Percentiles rank a stretch among this genome's conserved stretches.
Evolutionary conservation across 306 rosid genomes (phyloP).

Genomic region (Glycine latifolia): DNA sequence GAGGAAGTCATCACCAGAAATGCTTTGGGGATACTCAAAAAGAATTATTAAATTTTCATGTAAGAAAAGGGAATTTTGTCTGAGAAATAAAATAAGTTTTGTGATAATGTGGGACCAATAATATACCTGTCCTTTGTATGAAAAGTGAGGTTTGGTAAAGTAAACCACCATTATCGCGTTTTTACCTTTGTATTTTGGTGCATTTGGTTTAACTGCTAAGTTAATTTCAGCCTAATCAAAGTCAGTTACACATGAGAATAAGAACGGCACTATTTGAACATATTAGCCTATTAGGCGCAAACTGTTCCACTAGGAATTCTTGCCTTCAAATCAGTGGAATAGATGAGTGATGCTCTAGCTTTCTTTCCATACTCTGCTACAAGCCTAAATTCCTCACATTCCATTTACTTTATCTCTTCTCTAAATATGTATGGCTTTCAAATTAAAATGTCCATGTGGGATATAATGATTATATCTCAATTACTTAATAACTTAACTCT

Average conservation of each 20-base stretch:
- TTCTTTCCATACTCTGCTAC: not conserved
- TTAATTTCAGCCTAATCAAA: too few relatives aligned
- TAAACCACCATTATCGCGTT: constrained; percentile 39
- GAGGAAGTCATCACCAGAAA: constrained; percentile 73
- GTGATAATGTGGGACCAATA: constrained; percentile 54
- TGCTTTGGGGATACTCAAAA: constrained; percentile 79
- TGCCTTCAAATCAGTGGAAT: too few relatives aligned
- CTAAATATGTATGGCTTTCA: not conserved
- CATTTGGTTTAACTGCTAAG: constrained; percentile 43
- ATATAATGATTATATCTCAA: not conserved
- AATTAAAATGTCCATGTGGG: not conserved
- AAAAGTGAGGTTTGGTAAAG: constrained; percentile 50
- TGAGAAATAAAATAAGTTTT: constrained; percentile 37
- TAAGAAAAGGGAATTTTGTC: constrained; percentile 39
- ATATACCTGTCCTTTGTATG: constrained; percentile 45
- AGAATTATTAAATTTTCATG: constrained; percentile 54
- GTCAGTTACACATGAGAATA: too few relatives aligned
- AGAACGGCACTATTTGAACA: too few relatives aligned
- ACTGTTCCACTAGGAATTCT: too few relatives aligned
- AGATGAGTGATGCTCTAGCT: not conserved
- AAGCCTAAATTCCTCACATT: not conserved
- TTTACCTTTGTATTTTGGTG: constrained; percentile 43
- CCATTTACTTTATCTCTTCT: not conserved
- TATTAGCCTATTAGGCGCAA: too few relatives aligned
- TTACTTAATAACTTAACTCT: not conserved